Percentiles rank a stretch among this genome's conserved stretches.
These are phyloP conservation scores for Phytopythium vexans DNA, from an alignment of 352 stramenopile genomes.

Conservation along the genomic window DNA sequence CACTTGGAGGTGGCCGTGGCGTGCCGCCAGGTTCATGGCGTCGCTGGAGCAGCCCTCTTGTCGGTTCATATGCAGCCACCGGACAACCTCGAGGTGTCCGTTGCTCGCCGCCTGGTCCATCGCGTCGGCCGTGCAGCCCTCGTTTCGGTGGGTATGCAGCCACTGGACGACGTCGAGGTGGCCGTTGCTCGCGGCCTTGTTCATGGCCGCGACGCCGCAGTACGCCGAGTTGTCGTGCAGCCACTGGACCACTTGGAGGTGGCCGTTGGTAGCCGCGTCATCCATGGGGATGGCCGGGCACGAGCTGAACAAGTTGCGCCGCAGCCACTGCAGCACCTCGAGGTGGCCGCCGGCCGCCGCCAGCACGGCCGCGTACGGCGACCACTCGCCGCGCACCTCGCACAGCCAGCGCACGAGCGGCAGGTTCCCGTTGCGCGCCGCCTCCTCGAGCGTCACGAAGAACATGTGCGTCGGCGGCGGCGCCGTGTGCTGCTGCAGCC, in stretches of 20 bases:
- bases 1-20: slow-evolving; percentile 2
- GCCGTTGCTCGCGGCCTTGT: slow-evolving; percentile 44
- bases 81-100: slow-evolving; percentile 29
- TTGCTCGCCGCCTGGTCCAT: slow-evolving; percentile 26
- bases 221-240: slow-evolving; percentile 28
- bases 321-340: slow-evolving; percentile 25
- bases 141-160: slow-evolving; percentile 20
- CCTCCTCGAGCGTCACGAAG: slow-evolving; percentile 32
- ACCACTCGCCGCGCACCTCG: slow-evolving; percentile 24
- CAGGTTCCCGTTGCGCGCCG: slow-evolving; percentile 23
- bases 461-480: slow-evolving; percentile 34
- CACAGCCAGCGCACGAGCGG: slow-evolving; percentile 27
- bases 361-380: slow-evolving; percentile 24
- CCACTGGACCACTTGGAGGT: slow-evolving; percentile 21
- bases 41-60: slow-evolving; percentile 10
- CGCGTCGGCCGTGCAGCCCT: slow-evolving; percentile 28
- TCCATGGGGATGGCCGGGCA: slow-evolving; percentile 31
- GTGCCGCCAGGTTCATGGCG: slow-evolving; percentile 11
- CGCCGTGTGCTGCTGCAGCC: slow-evolving; percentile 34
- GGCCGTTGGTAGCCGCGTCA: slow-evolving; percentile 18
- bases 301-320: slow-evolving; percentile 28
- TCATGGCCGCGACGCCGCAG: slow-evolving; percentile 38
- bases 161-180: slow-evolving; percentile 46
- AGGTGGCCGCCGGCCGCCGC: slow-evolving; percentile 30
- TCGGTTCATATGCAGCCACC: slow-evolving; percentile 23